These are phyloP conservation scores for Microstegium vimineum DNA, from an alignment of 176 grass and related monocot species.

Conservation along the genomic window DNA sequence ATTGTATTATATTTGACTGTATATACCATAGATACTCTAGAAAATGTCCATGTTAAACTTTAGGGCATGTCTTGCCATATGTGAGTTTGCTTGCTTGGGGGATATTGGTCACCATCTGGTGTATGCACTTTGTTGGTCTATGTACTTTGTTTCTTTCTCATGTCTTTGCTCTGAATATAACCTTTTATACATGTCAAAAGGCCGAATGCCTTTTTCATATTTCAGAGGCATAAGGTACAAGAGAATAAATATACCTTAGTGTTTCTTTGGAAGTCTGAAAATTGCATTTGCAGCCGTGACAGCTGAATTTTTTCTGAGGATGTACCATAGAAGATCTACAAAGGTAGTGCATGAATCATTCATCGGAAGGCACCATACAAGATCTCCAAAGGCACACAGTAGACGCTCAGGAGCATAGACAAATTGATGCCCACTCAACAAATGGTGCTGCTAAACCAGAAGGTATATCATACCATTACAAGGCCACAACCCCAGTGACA, in stretches of 20 bases:
- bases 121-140: no score
- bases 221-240: background rate
- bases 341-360: background rate
- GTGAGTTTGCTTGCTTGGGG: no score
- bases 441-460: slow-evolving; percentile 1
- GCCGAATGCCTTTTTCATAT: background rate
- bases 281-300: background rate
- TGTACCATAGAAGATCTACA: no score
- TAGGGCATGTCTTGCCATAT: no score
- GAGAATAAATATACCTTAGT: background rate
- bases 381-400: slow-evolving; percentile 6
- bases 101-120: no score
- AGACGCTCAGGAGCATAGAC: slow-evolving; percentile 1
- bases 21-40: no score
- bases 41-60: no score
- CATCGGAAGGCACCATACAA: slow-evolving; percentile 23
- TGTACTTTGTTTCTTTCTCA: background rate
- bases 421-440: background rate
- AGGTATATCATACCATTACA: background rate
- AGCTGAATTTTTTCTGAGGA: background rate
- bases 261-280: background rate
- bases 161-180: background rate
- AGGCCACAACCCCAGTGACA: background rate
- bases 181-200: background rate
- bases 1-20: no score